Percentiles rank a stretch among this genome's conserved stretches.
Conservation (phyloP, 2,329 filamentous ascomycete genomes). For the Cytospora leucostoma region DNA sequence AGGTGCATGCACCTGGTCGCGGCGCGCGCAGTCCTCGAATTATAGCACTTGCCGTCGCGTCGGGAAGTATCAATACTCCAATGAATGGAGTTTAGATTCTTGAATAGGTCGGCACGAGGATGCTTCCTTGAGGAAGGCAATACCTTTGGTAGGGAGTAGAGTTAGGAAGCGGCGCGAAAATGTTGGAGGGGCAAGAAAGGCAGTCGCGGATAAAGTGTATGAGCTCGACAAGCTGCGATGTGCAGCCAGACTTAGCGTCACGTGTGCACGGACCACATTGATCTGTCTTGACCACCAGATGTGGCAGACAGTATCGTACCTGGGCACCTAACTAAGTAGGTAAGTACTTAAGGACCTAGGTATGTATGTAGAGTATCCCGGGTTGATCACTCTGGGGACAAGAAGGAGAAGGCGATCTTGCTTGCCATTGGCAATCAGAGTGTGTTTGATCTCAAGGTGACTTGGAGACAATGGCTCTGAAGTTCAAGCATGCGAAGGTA, state of each 20-base stretch:
- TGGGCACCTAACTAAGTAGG: too few species aligned
- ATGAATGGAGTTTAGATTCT: not conserved
- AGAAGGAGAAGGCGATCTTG: too few species aligned
- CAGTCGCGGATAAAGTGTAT: not conserved
- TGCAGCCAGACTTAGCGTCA: conserved; percentile 1
- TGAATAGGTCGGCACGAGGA: not conserved
- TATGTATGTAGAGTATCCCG: too few species aligned
- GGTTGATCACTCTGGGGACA: too few species aligned
- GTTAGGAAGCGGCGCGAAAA: not conserved
- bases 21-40: conserved; percentile 4
- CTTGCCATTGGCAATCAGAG: too few species aligned
- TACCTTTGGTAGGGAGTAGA: not conserved
- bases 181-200: conserved; percentile 1
- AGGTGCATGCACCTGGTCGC: conserved; percentile 23
- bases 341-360: too few species aligned
- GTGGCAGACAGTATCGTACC: not conserved
- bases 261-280: conserved; percentile 11
- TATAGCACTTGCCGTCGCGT: conserved; percentile 7
- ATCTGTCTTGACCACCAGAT: not conserved
- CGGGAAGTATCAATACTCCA: too few species aligned
- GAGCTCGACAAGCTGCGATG: conserved; percentile 1
- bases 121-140: not conserved
- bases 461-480: not conserved
- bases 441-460: not conserved
- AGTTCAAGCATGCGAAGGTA: not conserved